Percentiles rank a stretch among this genome's conserved stretches.
phyloP scores from a whole-genome alignment of 192 early-diverging fungal species.

The Mortierella antarctica region DNA sequence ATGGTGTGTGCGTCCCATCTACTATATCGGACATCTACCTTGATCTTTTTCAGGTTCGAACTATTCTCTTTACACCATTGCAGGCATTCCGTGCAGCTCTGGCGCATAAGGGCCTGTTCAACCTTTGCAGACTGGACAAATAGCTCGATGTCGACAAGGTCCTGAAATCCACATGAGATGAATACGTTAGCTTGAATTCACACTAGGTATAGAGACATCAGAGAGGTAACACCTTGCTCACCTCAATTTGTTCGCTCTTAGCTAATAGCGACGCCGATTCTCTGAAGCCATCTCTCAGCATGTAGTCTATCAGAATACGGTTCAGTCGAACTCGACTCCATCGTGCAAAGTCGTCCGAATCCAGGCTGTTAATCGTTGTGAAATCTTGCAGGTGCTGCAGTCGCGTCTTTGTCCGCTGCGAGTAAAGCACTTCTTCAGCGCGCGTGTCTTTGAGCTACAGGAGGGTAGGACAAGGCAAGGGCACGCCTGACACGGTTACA shows the following conservation, averaged over 20 bases:
- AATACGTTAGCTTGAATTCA: neutral
- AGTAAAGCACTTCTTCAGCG: conserved; percentile 77
- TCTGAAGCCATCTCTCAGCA: conserved; percentile 88
- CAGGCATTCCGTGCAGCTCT: conserved; percentile 89
- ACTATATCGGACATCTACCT: conserved; percentile 59
- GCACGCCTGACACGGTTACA: neutral
- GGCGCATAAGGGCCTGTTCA: conserved; percentile 78
- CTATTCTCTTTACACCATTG: conserved; percentile 96
- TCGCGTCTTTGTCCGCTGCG: conserved; percentile 76
- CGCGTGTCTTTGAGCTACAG: conserved; percentile 76
- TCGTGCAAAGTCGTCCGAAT: conserved; percentile 78
- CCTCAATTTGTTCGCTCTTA: conserved; percentile 70
- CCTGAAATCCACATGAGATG: conserved; percentile 50
- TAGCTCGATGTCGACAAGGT: conserved; percentile 90
- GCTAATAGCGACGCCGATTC: conserved; percentile 80
- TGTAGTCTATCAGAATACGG: conserved; percentile 94
- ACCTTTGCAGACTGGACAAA: conserved; percentile 87
- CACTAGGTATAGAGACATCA: neutral
- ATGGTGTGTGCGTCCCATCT: neutral
- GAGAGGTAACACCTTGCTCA: conserved; percentile 21
- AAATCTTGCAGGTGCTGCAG: conserved; percentile 84
- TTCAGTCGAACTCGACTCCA: conserved; percentile 92
- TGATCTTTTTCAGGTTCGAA: conserved; percentile 87
- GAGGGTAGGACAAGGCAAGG: neutral
- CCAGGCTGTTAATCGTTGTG: conserved; percentile 66